Conservation (phyloP, 2,329 filamentous ascomycete genomes). For the Aspergillus persii region DNA sequence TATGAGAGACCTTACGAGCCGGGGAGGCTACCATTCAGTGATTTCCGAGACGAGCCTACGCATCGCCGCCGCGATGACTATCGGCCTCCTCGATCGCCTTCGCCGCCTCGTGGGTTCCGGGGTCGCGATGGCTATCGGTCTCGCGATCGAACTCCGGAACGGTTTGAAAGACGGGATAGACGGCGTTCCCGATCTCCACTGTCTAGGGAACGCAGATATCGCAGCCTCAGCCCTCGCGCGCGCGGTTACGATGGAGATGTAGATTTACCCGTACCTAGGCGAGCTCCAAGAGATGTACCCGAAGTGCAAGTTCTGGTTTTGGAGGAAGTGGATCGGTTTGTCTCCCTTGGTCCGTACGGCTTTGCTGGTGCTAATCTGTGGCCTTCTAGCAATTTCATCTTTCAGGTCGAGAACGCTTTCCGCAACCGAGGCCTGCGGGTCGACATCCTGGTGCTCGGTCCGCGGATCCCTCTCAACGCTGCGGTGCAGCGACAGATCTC, state of each 20-base stretch:
- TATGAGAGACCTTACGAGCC: constrained; percentile 42
- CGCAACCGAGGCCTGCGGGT: constrained; percentile 67
- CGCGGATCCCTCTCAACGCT: constrained; percentile 70
- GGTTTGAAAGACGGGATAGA: constrained; percentile 54
- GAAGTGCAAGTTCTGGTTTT: constrained; percentile 86
- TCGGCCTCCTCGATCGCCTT: constrained; percentile 58
- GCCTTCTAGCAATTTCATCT: constrained; percentile 65
- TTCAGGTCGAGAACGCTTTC: constrained; percentile 78
- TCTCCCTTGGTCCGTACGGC: not conserved
- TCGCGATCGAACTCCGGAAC: constrained; percentile 45
- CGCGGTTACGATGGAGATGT: constrained; percentile 57
- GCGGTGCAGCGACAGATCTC: constrained; percentile 83
- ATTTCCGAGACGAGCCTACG: constrained; percentile 50
- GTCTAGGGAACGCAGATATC: constrained; percentile 60
- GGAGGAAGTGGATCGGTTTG: constrained; percentile 65
- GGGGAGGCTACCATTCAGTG: constrained; percentile 42
- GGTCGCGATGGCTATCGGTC: constrained; percentile 62
- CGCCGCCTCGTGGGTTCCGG: constrained; percentile 51
- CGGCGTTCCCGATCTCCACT: constrained; percentile 70
- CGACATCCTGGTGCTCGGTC: constrained; percentile 76
- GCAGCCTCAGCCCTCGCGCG: constrained; percentile 67
- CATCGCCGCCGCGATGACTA: constrained; percentile 61
- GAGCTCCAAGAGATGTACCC: constrained; percentile 72
- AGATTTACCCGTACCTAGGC: constrained; percentile 68
- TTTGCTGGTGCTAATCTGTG: not conserved